Percentiles rank a stretch among this genome's conserved stretches.
These are phyloP conservation scores for Caulochytrium protostelioides DNA, from an alignment of 371 early-diverging fungal genomes.

Conservation along the genomic window DNA sequence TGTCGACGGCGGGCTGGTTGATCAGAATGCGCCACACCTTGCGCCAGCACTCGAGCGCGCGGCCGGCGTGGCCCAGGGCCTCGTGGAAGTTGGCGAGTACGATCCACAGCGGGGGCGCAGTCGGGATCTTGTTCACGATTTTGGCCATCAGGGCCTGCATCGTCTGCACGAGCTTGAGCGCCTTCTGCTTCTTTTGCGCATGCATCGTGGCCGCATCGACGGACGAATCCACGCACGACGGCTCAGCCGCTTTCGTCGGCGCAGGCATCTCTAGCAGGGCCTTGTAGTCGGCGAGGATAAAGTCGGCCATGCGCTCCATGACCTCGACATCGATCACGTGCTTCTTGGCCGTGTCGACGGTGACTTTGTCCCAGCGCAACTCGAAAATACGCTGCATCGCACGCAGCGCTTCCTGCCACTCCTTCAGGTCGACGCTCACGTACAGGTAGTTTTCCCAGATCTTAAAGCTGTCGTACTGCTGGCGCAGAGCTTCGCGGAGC, in stretches of 20 bases:
- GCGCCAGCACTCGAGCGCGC: constrained; percentile 51
- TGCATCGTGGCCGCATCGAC: constrained; percentile 40
- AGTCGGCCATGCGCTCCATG: too few relatives aligned
- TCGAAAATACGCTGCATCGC: constrained; percentile 67
- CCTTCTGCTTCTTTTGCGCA: constrained; percentile 38
- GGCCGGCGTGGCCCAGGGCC: constrained; percentile 29
- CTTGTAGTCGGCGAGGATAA: neutral
- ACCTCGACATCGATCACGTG: constrained; percentile 45
- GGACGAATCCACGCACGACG: constrained; percentile 21
- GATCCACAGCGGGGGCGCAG: constrained; percentile 49
- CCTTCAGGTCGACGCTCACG: constrained; percentile 49
- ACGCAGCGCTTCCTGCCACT: constrained; percentile 58
- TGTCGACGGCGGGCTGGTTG: constrained; percentile 37
- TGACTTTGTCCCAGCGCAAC: constrained; percentile 15
- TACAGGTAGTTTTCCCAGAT: constrained; percentile 84
- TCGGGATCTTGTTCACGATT: constrained; percentile 51
- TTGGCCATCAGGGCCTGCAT: constrained; percentile 32
- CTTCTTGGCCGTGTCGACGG: constrained; percentile 3
- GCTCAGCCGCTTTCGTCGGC: neutral
- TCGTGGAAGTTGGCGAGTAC: constrained; percentile 52
- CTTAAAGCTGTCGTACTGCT: constrained; percentile 57
- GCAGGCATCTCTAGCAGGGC: neutral
- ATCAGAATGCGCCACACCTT: constrained; percentile 62
- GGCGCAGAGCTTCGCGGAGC: constrained; percentile 56
- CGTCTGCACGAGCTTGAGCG: constrained; percentile 3